Percentiles rank a stretch among this genome's conserved stretches.
These are phyloP conservation scores for Phlebopus sp. DNA, from an alignment of 1,284 basidiomycete genomes.

Conservation along the genomic window DNA sequence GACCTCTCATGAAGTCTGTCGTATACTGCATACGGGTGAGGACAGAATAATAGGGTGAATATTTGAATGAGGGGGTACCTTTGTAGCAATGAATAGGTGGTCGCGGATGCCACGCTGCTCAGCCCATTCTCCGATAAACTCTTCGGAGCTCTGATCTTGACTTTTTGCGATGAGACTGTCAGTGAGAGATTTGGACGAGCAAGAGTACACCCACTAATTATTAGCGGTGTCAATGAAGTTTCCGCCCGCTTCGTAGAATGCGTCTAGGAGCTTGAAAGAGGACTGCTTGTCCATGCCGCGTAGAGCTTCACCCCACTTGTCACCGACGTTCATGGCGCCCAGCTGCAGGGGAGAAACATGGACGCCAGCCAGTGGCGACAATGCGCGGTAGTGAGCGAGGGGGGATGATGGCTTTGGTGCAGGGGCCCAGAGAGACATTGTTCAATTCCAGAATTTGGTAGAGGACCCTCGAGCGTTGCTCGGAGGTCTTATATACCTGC, in stretches of 20 bases:
- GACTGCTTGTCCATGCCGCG: slow-evolving; percentile 31
- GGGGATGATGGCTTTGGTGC: slow-evolving; percentile 8
- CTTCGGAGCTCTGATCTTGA: slow-evolving; percentile 34
- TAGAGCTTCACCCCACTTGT: slow-evolving; percentile 34
- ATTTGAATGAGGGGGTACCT: slow-evolving; percentile 13
- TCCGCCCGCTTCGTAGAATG: slow-evolving; percentile 27
- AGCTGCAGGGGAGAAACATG: slow-evolving; percentile 45
- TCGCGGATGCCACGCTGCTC: slow-evolving; percentile 34
- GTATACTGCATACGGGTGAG: slow-evolving; percentile 27
- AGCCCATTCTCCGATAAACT: slow-evolving; percentile 40
- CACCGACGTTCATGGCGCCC: slow-evolving; percentile 44
- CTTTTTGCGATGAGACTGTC: slow-evolving; percentile 12
- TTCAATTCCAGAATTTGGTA: too few species aligned
- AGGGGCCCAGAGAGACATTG: slow-evolving; percentile 1
- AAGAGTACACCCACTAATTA: slow-evolving; percentile 6
- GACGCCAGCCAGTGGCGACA: slow-evolving; percentile 40
- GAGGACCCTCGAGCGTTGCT: too few species aligned
- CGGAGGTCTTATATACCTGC: too few species aligned
- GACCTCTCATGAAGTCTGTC: slow-evolving; percentile 30
- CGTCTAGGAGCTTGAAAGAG: slow-evolving; percentile 34
- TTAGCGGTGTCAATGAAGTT: slow-evolving; percentile 26
- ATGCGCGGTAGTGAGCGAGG: slow-evolving; percentile 36
- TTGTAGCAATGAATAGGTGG: slow-evolving; percentile 35
- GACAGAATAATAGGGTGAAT: not conserved
- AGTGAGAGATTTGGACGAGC: not conserved